Evolutionary conservation across 2,329 filamentous ascomycete species (phyloP).

Genomic region (Lasiodiplodia sp.): DNA sequence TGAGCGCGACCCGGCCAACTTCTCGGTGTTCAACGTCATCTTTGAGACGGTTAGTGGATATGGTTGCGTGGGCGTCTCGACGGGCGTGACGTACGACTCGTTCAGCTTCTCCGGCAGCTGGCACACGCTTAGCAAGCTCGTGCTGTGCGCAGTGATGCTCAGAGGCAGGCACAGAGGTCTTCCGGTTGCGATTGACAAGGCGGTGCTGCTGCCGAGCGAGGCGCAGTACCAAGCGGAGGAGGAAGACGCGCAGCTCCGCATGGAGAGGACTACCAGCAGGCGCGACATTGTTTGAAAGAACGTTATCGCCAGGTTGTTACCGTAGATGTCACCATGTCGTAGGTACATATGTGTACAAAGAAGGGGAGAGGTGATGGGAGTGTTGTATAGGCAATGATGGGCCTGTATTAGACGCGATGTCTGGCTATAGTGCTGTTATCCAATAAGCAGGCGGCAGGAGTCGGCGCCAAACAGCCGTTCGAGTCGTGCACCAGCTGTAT

Average conservation of each 20-base stretch:
- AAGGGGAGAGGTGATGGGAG: not conserved
- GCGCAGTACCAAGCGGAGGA: slow-evolving; percentile 39
- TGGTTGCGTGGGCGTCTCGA: slow-evolving; percentile 53
- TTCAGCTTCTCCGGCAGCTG: slow-evolving; percentile 59
- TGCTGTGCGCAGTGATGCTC: slow-evolving; percentile 64
- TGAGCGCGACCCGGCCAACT: slow-evolving; percentile 44
- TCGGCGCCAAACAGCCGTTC: not conserved
- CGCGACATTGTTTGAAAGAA: slow-evolving; percentile 15
- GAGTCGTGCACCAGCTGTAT: slow-evolving; percentile 1
- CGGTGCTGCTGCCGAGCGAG: slow-evolving; percentile 49
- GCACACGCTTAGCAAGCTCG: slow-evolving; percentile 59
- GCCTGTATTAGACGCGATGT: not conserved
- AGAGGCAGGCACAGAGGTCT: slow-evolving; percentile 63
- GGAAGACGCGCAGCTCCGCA: slow-evolving; percentile 41
- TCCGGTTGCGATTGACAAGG: slow-evolving; percentile 62
- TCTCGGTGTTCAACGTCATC: slow-evolving; percentile 54
- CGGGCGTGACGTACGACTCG: slow-evolving; percentile 53
- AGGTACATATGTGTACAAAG: not conserved
- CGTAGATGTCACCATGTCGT: not conserved
- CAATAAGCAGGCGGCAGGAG: not conserved
- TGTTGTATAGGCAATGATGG: not conserved
- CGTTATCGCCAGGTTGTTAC: not conserved
- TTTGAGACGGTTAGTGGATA: slow-evolving; percentile 54
- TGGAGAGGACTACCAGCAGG: slow-evolving; percentile 27
- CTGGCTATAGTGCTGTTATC: not conserved